Base-by-base conservation (phyloP, 768 basidiomycete genomes). In the Melanogaster broomeanus region DNA sequence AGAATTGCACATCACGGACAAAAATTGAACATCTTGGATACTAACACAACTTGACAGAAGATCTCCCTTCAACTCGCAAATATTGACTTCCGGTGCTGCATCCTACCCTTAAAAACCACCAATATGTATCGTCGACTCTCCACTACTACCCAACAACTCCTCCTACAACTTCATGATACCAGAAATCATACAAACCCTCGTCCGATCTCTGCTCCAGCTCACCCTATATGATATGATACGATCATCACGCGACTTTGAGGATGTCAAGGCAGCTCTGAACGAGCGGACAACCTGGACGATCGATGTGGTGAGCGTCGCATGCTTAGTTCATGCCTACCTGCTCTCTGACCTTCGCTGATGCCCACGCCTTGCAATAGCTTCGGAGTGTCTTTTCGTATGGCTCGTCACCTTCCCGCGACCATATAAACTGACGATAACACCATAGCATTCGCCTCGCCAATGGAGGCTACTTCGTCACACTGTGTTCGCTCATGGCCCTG, bases 221-320 rank as follows among this genome's bases (percentile, higher is more conserved):
- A 61, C 61, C 6, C 34, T 61, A 1, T 63, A 66, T 1, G 30
- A 63, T 10, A 55, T 43, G 51, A 49, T 64, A 28, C 34, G 1
- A 11, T 47, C 56, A 3, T 64, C 61, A 8, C 19, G 5, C 3
- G 61, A 63, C 48, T 64, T 64, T 40, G 40, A 58, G 34, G 63
- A 64, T 3, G 53, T 64, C 52, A 63, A 38, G 19, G 11, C 6
- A 22, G 44, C 34, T 39, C 38, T 64, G 37, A 51, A 55, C n/a
- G 56, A 58, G 9, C 44, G 61, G 4, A 56, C 33, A 4, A 39
- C 47, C 19, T 58, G 64, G 58, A 58, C 61, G 3, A 61, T 66
- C 1, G 63, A 66, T 3, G 35, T 63, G 1, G 63, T 64, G 18
- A 56, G 58, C 15, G 24, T 10, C 40, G 13, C 27, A 30, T 4